A percentile compares a stretch with the other conserved stretches of the same genome.
Evolutionary conservation across 768 basidiomycete species (phyloP).

Genomic region (Cubamyces sp.): DNA sequence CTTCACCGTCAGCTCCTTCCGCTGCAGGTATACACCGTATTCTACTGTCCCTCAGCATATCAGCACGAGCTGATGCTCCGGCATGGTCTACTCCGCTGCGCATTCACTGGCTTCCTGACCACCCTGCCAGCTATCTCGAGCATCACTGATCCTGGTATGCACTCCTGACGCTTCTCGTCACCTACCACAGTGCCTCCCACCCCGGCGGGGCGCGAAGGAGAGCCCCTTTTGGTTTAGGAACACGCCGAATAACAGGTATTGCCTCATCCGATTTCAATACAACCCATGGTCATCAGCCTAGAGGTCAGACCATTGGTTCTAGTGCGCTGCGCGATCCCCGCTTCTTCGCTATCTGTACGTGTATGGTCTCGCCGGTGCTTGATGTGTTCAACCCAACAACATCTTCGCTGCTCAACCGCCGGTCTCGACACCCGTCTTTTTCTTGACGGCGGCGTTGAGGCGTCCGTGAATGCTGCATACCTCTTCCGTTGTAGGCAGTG

Average conservation of each 20-base stretch:
- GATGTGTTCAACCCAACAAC: not conserved
- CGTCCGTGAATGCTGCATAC: not conserved
- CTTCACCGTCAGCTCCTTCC: not conserved
- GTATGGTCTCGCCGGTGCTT: not conserved
- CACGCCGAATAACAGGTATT: conserved; percentile 1
- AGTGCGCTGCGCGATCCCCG: conserved; percentile 14
- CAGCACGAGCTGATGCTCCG: conserved; percentile 23
- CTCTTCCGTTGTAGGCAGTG: conserved; percentile 4
- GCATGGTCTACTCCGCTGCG: conserved; percentile 4
- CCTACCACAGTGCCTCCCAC: conserved; percentile 12
- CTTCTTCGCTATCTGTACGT: not conserved
- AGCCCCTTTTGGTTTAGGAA: conserved; percentile 14
- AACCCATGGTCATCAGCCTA: conserved; percentile 6
- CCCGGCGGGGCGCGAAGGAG: conserved; percentile 2
- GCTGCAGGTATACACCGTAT: not conserved
- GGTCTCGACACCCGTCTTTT: not conserved
- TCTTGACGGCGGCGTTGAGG: conserved; percentile 9
- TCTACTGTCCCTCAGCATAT: not conserved
- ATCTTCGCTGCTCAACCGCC: not conserved
- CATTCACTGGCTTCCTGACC: not conserved
- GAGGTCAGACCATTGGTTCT: conserved; percentile 5
- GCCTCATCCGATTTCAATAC: not conserved
- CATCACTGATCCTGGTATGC: conserved; percentile 14
- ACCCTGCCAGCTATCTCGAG: conserved; percentile 8
- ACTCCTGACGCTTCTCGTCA: conserved; percentile 4